Base-by-base conservation (phyloP, 148 eudicot genomes). In the Dianthus caryophyllus region DNA sequence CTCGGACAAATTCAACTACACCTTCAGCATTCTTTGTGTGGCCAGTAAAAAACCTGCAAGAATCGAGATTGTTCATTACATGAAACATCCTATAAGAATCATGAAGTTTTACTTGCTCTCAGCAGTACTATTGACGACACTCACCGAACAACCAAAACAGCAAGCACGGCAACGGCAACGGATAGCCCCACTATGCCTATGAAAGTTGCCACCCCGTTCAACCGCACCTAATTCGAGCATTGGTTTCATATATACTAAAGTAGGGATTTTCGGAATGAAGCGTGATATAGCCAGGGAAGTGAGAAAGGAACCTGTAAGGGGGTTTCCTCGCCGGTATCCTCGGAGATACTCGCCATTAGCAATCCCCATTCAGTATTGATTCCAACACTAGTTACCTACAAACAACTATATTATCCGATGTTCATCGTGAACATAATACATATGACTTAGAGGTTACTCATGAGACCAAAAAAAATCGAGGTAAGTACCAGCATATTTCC, bases 301-400 rank as follows among this genome's bases (percentile, higher is more conserved):
- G 12, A 57, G 67, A 41, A 44, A 31, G 55, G 55, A 49, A 89
- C 97, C 96, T 89, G 98, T 80, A 92, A 78, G 44, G 98, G 98
- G 64, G 98, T 92, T 83, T 92, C 98, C 85, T 87, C 98, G 73
- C 96, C 96, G 18, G 81, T 92, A 71, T 92, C 98, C 73, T 92
- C 98, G 22, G 91, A 82, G 65, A 92, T 87, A 76, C 94, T 89
- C 13, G 98, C 96, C 98, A 92, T 92, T 73, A 92, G 72, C 72
- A 92, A 79, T 75, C 98, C 98, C 96, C 96, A 92, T 56, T 92
- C 98, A 12, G 98, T 92, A 73, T 92, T 92, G 51, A 92, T 89
- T 75, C 98, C 98, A 44, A 92, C 98, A 76, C 89, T 88, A 65
- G 98, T 92, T 36, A 92, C 96, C 98, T 92, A 67, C 33, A 73